Evolutionary conservation across 2,329 filamentous ascomycete species (phyloP), one percentile per base, ranked within the genome.

Genomic region (Pseudocercospora crystallina): DNA sequence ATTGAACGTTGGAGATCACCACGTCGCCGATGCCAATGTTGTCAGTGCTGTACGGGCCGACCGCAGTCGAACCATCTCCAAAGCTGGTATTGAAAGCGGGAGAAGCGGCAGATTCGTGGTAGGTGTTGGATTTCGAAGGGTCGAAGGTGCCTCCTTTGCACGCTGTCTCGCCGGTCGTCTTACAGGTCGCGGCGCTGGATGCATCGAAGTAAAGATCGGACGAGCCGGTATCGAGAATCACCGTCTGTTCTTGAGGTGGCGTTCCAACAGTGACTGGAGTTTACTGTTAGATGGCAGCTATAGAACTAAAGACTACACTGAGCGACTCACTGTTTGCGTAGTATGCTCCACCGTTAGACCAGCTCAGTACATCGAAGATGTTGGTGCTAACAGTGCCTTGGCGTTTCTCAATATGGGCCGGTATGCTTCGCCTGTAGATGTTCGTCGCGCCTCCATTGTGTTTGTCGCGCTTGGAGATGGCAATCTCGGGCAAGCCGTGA

Each of bases 211-310:
- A 67, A 9, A 67, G 61, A 37, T 69, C 67, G 26, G 59, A 61
- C 42, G 63, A 66, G 37, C 67, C 67, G 38, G 67, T 68, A 42
- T 69, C 67, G 43, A 69, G 58, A 41, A 67, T 63, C 36, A 67
- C 64, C 11, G 60, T 60, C 39, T 66, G 60, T 5, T 48, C 36
- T 56, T 69, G 66, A 8, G 65, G 61, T 11, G 66, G 67, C 2
- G 64, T 67, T 13, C 67, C 67, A 12, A 67, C 61, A 9, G 65
- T 66, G 38, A 69, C 60, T 61, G 26, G 10, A 12, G 29, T 5
- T 11, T 17, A 40, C 39, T 34, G 41, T 52, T 20, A 34, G 40
- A 20, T 14, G 5, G 42, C 8, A 30, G 32, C 10, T n/a, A 11
- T 4, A 4, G 3, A 11, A 29, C 10, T 13, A n/a, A 14, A 9